These are phyloP conservation scores for Solanum chiquidenum DNA, from an alignment of 257 asterid species.

Conservation along the genomic window DNA sequence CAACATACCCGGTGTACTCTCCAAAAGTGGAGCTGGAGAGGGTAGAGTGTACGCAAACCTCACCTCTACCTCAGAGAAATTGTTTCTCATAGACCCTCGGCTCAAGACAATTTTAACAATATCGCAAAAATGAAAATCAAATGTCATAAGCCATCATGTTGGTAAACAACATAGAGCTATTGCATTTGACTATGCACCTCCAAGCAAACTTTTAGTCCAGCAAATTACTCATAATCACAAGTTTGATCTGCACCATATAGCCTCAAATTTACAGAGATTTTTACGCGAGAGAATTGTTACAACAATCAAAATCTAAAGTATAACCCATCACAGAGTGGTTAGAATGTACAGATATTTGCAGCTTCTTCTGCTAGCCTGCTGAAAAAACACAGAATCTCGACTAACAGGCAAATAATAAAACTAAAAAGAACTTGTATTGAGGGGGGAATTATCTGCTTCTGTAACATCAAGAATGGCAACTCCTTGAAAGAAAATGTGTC, in stretches of 20 bases:
- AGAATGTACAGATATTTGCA: not conserved
- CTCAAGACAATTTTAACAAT: not conserved
- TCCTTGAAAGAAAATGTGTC: not conserved
- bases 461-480: not conserved
- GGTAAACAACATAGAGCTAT: not conserved
- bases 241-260: not conserved
- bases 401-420: not conserved
- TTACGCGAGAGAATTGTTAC: not conserved
- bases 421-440: not conserved
- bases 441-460: not conserved
- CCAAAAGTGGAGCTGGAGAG: no score
- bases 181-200: not conserved
- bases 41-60: no score
- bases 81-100: no score
- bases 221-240: no score
- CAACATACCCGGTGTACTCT: no score
- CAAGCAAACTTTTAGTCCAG: not conserved
- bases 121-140: not conserved
- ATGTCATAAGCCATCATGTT: not conserved
- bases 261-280: not conserved
- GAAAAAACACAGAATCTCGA: not conserved
- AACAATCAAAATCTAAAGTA: not conserved
- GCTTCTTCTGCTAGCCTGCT: not conserved
- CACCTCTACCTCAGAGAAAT: no score
- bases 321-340: not conserved